Evolutionary conservation across 768 basidiomycete species (phyloP).

Genomic region (Lentinula edodes): DNA sequence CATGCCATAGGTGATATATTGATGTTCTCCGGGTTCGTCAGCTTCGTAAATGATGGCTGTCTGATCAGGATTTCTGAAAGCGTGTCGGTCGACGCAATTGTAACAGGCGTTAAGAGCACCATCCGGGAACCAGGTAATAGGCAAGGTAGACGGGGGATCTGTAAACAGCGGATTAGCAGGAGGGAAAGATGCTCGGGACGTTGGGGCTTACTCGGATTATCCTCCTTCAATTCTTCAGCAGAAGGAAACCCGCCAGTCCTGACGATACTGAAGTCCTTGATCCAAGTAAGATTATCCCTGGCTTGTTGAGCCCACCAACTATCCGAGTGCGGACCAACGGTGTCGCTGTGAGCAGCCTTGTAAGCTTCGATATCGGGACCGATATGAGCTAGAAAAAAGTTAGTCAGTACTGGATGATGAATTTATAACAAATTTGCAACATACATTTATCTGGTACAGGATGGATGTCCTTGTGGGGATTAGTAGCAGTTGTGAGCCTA

Average conservation of each 20-base stretch:
- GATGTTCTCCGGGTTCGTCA: conserved; percentile 82
- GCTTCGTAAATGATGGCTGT: conserved; percentile 98
- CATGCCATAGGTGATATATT: conserved; percentile 73
- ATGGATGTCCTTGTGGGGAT: conserved; percentile 1
- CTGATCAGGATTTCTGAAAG: conserved; percentile 84
- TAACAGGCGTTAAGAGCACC: conserved; percentile 90
- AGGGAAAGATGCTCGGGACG: conserved; percentile 43
- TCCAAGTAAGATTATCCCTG: neutral
- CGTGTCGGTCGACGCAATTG: conserved; percentile 98
- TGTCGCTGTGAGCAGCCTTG: conserved; percentile 55
- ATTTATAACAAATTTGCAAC: conserved; percentile 18
- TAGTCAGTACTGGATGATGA: conserved; percentile 47
- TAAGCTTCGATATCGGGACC: conserved; percentile 80
- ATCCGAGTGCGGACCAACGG: conserved; percentile 73
- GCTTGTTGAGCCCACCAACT: conserved; percentile 66
- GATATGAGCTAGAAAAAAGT: conserved; percentile 49
- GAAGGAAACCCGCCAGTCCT: conserved; percentile 1
- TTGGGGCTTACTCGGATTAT: neutral
- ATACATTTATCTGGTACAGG: conserved; percentile 10
- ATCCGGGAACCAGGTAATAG: conserved; percentile 96
- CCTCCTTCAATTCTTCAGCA: conserved; percentile 1
- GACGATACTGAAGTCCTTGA: neutral
- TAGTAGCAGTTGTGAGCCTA: neutral
- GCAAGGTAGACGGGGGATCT: conserved; percentile 80
- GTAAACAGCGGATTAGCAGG: conserved; percentile 75